Conservation (phyloP, 768 basidiomycete genomes). For the Kockovaella imperatae region DNA sequence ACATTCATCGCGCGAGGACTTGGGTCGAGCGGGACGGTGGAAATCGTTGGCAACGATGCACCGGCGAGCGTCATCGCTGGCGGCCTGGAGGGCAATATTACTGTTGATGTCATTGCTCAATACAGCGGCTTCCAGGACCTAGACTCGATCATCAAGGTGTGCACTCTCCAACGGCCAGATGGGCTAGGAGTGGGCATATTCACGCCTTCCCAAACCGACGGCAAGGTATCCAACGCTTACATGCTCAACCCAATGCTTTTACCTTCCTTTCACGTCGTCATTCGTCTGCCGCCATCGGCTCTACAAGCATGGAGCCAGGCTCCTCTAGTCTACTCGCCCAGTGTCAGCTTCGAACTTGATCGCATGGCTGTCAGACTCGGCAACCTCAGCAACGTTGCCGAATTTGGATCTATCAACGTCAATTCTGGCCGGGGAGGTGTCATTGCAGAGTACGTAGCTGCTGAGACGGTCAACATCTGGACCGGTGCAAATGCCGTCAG, state of each 20-base stretch:
- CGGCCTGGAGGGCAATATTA: constrained; percentile 25
- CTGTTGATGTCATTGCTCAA: constrained; percentile 36
- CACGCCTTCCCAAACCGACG: constrained; percentile 29
- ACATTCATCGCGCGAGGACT: constrained; percentile 32
- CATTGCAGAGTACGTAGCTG: constrained; percentile 24
- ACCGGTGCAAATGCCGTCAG: constrained; percentile 25
- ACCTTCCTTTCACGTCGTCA: constrained; percentile 23
- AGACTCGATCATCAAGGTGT: constrained; percentile 26
- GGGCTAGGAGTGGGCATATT: constrained; percentile 37
- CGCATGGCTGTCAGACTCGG: constrained; percentile 36
- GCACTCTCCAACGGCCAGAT: constrained; percentile 22
- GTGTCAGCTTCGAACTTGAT: constrained; percentile 21
- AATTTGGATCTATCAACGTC: constrained; percentile 22
- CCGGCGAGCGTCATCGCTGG: constrained; percentile 13
- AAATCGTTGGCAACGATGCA: constrained; percentile 33
- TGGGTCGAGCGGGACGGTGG: constrained; percentile 28
- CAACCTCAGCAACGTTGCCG: constrained; percentile 18
- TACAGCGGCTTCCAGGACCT: constrained; percentile 23
- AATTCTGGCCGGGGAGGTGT: constrained; percentile 27
- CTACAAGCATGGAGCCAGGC: not conserved
- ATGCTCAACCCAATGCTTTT: constrained; percentile 25
- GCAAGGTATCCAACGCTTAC: constrained; percentile 29
- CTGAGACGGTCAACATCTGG: constrained; percentile 19
- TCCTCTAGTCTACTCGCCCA: constrained; percentile 8
- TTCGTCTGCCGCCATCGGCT: constrained; percentile 29